Evolutionary conservation across 768 basidiomycete species (phyloP).

Genomic region (Suillus paluster): DNA sequence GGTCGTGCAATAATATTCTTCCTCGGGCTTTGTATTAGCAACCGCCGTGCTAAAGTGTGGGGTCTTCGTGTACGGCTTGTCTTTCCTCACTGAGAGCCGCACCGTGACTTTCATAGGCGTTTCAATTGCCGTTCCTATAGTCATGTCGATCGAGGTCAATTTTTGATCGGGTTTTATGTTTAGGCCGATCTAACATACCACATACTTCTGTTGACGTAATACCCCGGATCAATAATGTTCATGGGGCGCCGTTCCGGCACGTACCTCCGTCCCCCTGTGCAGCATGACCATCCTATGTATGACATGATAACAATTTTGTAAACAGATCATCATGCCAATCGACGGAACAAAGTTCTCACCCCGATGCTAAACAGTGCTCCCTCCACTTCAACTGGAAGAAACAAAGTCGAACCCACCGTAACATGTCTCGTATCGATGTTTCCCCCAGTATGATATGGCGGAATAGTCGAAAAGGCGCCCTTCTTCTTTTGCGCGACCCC

Average conservation of each 20-base stretch:
- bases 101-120: slow-evolving; percentile 61
- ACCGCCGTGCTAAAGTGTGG: slow-evolving; percentile 54
- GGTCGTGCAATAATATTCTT: slow-evolving; percentile 60
- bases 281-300: slow-evolving; percentile 61
- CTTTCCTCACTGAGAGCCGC: slow-evolving; percentile 59
- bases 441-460: slow-evolving; percentile 63
- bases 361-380: slow-evolving; percentile 67
- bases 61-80: slow-evolving; percentile 59
- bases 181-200: slow-evolving; percentile 41
- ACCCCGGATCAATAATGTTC: not conserved
- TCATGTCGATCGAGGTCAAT: not conserved
- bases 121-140: slow-evolving; percentile 63
- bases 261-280: slow-evolving; percentile 69
- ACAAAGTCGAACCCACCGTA: slow-evolving; percentile 57
- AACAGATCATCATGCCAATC: not conserved
- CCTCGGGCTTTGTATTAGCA: slow-evolving; percentile 24
- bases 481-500: slow-evolving; percentile 55
- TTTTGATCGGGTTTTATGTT: not conserved
- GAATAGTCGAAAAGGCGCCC: slow-evolving; percentile 64
- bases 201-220: slow-evolving; percentile 53
- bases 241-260: slow-evolving; percentile 16
- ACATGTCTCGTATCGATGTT: slow-evolving; percentile 66
- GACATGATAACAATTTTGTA: not conserved
- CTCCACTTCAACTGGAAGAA: slow-evolving; percentile 59
- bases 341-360: slow-evolving; percentile 38